Percentiles rank a stretch among this genome's conserved stretches.
Conservation (phyloP, 1,139 yeast genomes). For the Saccharomyces hybrid region DNA sequence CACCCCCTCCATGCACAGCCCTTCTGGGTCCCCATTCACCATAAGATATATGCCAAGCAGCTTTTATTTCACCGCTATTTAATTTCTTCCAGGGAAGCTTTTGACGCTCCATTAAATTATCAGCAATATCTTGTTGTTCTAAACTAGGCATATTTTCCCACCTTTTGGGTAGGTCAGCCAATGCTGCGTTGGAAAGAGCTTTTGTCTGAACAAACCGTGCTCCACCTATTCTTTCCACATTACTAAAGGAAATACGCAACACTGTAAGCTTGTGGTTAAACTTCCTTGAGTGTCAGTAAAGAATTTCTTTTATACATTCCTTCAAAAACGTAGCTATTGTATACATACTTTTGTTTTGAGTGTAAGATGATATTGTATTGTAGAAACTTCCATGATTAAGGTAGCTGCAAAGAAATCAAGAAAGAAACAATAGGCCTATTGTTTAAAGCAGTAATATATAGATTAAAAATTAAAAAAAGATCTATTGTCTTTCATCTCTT, state of each 20-base stretch:
- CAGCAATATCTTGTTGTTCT: constrained; percentile 81
- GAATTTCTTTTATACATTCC: neutral
- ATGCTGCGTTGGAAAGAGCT: constrained; percentile 80
- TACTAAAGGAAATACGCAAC: constrained; percentile 15
- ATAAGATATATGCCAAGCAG: constrained; percentile 94
- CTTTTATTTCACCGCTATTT: constrained; percentile 84
- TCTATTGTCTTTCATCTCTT: neutral
- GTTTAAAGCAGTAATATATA: neutral
- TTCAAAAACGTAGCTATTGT: neutral
- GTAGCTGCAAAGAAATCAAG: neutral
- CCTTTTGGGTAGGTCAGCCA: constrained; percentile 78
- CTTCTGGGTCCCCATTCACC: constrained; percentile 99
- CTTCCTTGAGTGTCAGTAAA: neutral
- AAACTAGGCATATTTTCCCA: constrained; percentile 85
- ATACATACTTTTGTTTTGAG: neutral
- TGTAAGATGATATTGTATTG: neutral
- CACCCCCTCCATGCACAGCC: constrained; percentile 87
- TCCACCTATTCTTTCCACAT: constrained; percentile 30
- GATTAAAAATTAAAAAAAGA: neutral
- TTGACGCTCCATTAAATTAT: constrained; percentile 83
- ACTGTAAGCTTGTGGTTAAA: neutral
- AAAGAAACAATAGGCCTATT: neutral
- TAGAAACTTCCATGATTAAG: neutral
- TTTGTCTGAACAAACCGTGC: constrained; percentile 40
- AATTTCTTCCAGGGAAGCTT: constrained; percentile 89